A percentile compares a stretch with the other conserved stretches of the same genome.
phyloP scores from a whole-genome alignment of 2,329 filamentous ascomycete genomes.

The Penicillium hordei region DNA sequence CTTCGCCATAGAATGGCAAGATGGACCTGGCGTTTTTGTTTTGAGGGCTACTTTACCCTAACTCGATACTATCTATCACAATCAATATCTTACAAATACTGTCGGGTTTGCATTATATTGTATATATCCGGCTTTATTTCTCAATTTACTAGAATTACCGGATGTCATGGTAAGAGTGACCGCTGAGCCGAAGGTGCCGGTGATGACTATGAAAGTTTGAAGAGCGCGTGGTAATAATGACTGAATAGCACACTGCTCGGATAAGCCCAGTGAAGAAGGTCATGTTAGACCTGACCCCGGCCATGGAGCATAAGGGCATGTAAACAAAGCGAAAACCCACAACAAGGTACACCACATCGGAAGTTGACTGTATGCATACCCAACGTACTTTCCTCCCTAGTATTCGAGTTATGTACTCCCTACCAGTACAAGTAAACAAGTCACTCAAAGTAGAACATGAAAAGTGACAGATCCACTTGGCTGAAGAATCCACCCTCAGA shows the following conservation, averaged over 20 bases:
- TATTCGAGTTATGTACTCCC: neutral
- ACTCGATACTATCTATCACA: slow-evolving; percentile 3
- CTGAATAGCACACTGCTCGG: neutral
- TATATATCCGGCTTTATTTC: neutral
- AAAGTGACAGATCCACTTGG: slow-evolving; percentile 7
- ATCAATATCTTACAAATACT: neutral
- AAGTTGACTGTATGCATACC: neutral
- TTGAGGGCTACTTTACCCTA: slow-evolving; percentile 27
- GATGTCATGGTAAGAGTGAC: slow-evolving; percentile 5
- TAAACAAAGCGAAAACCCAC: neutral
- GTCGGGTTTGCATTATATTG: too few relatives aligned
- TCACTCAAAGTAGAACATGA: neutral
- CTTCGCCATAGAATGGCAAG: slow-evolving; percentile 18
- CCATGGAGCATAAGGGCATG: neutral
- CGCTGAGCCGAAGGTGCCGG: neutral
- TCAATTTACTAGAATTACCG: neutral
- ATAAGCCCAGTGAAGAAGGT: neutral
- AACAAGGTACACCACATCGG: neutral
- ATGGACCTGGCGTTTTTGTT: slow-evolving; percentile 15
- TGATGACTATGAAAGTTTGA: neutral
- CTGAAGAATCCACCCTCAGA: slow-evolving; percentile 9
- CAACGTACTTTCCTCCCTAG: neutral
- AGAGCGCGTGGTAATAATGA: slow-evolving; percentile 5
- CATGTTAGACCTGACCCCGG: neutral
- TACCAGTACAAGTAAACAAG: neutral